Base-by-base conservation (phyloP, 345 rosid species). In the Syzygium aromaticum region DNA sequence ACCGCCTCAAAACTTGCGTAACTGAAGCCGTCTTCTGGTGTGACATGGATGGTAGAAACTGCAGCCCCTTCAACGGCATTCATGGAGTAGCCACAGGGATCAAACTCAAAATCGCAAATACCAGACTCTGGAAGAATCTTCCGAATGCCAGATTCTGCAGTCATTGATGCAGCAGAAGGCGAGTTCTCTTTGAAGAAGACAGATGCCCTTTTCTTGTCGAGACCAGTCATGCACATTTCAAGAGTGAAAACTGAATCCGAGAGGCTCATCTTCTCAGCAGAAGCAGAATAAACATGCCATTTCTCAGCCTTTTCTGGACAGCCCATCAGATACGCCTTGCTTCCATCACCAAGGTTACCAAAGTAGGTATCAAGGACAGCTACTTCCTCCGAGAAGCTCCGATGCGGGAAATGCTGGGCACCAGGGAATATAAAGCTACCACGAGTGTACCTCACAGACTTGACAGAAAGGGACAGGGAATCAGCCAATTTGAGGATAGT, bases 81-180 rank as follows among this genome's bases (percentile, higher is more conserved):
- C 99, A 98, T 98, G 9, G 99, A 98, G 93, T 98, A 98, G 64
- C 99, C 99, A 67, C 99, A 98, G 3, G 99, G 98, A 28, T 98
- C 99, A 86, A 98, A 98, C 73, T 96, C 96, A 89, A 96, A 96
- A 89, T 96, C 99, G 22, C 99, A 98, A 85, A 98, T 98, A 82
- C 91, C 89, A n/a, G 99, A 96, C 22, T 92, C 61, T 0, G 98
- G 97, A 40, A 98, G 97, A 88, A 98, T 98, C 90, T 94, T 93
- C 85, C 99, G 92, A 84, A 98, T 98, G 82, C 99, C 98, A 54
- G 99, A 98, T 86, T 91, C 90, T 30, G 90, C 90, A 2, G 99
- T 95, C 98, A 95, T 96, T 14, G 52, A 59, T 59, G 90, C 91
- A 3, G 93, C 96, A 56, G 96, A 90, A 87, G 90, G 89, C 43